Base-by-base conservation (phyloP, 2,329 filamentous ascomycete genomes). In the Corniculantispora saksenae region DNA sequence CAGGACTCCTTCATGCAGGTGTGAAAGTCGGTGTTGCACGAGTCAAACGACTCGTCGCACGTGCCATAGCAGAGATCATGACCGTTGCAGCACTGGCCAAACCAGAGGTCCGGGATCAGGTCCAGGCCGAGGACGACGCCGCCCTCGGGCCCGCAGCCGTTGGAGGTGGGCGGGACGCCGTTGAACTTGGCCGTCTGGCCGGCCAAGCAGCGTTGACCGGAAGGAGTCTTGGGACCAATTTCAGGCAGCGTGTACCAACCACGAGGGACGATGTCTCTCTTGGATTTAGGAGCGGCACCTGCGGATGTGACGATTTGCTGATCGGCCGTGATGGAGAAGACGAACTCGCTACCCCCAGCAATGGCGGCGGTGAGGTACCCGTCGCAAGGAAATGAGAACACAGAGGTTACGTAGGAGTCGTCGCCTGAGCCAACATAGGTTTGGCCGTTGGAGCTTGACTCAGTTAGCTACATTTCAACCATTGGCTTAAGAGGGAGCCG, bases 61-160 rank as follows among this genome's bases (percentile, higher is more conserved):
- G 61, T 63, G 40, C 61, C 61, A 40, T 12, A 63, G 61, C 61
- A 63, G 7, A 63, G 48, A 7, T 63, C 61, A 51, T 63, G 61
- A 51, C 21, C 27, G 61, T 63, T 21, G 61, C 61, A 63, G 61
- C 61, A 63, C 61, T 63, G n/a, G 40, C 61, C 61, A 48, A 63
- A 63, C 3, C 51, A 56, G 27, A 63, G 40, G 51, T 63, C 19
- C 13, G 61, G 61, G n/a, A n/a, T n/a, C n/a, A n/a, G n/a, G n/a
- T n/a, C n/a, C n/a, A n/a, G n/a, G n/a, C n/a, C n/a, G 21, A 63
- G 40, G 21, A 56, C 56, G 51, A 63, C 55, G 51, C 61, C 61
- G 51, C 56, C 61, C 51, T 63, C 56, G 40, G 61, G 51, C 51
- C 61, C 61, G 51, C 61, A 63, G 38, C 61, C 61, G 61, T 63